Conservation (phyloP, 176 grass and related monocot genomes). For the Ananas comosus region DNA sequence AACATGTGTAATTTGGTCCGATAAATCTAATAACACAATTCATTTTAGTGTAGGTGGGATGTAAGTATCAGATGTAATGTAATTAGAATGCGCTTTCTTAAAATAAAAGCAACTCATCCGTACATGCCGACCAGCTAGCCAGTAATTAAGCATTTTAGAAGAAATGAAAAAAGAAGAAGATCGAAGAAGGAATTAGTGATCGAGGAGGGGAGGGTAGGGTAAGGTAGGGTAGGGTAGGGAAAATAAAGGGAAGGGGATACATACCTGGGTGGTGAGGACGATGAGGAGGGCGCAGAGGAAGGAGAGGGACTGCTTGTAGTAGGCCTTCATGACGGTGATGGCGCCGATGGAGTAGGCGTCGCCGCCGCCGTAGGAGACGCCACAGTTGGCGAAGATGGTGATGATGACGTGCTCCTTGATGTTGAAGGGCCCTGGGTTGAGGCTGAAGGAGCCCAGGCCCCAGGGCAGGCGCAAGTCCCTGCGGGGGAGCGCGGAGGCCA, state of each 20-base stretch:
- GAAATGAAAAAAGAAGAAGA: too few relatives aligned
- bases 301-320: slow-evolving; percentile 82
- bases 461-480: slow-evolving; percentile 38
- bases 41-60: too few relatives aligned
- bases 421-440: slow-evolving; percentile 89
- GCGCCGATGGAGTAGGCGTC: slow-evolving; percentile 94
- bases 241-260: background rate
- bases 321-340: slow-evolving; percentile 95
- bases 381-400: slow-evolving; percentile 92
- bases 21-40: too few relatives aligned
- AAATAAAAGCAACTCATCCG: too few relatives aligned
- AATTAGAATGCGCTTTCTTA: too few relatives aligned
- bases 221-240: too few relatives aligned
- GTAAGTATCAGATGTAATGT: too few relatives aligned
- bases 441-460: slow-evolving; percentile 55
- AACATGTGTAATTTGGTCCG: too few relatives aligned
- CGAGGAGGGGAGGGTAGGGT: too few relatives aligned
- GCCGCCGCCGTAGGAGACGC: slow-evolving; percentile 79
- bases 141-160: too few relatives aligned
- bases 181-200: too few relatives aligned
- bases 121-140: too few relatives aligned
- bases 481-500: slow-evolving; percentile 68
- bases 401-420: slow-evolving; percentile 96
- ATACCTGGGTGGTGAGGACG: slow-evolving; percentile 83
- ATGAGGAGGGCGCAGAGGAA: slow-evolving; percentile 79